Base-by-base conservation (phyloP, 2,329 filamentous ascomycete species). In the Pseudocercospora cruenta region DNA sequence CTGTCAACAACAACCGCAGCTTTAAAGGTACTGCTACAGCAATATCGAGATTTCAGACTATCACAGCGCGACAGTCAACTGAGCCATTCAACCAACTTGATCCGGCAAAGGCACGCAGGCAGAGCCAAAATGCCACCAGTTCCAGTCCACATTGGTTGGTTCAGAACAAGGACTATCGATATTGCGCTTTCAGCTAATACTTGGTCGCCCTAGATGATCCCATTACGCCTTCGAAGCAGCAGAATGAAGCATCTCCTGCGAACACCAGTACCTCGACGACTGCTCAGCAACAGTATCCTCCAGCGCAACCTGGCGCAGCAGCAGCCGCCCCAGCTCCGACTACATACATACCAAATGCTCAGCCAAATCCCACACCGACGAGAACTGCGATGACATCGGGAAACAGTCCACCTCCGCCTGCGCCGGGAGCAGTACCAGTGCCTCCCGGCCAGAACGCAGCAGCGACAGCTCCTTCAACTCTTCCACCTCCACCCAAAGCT, bases 51-150 rank as follows among this genome's bases (percentile, higher is more conserved):
- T 43, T 43, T 19, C 1, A 19, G 39, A 43, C 39, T 4, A 43
- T 43, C 39, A 2, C 2, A 43, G n/a, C 16, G 39, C 16, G 16
- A 19, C 39, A 43, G 16, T 43, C 39, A 43, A 43, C 16, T 4
- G 7, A 43, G 39, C 39, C n/a, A 43, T n/a, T 8, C 16, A 19
- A 43, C 6, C 47, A 51, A 10, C 24, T 19, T 24, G 19, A 51
- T 43, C 16, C 16, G 16, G 39, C 39, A 16, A 43, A 43, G 39
- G 39, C 39, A 43, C 39, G 16, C 39, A 16, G 55, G n/a, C 55
- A 21, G 10, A 7, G 22, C 55, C 64, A 79, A 47, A 10, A 84
- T 84, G 82, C 80, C 82, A 12, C 81, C 81, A 12, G 79, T 84
- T 53, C 80, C 77, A 51, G 77, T 83, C 63, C 80, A 83, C 77